These are phyloP conservation scores for Sporisorium scitamineum DNA, from an alignment of 1,284 basidiomycete species.

Conservation along the genomic window DNA sequence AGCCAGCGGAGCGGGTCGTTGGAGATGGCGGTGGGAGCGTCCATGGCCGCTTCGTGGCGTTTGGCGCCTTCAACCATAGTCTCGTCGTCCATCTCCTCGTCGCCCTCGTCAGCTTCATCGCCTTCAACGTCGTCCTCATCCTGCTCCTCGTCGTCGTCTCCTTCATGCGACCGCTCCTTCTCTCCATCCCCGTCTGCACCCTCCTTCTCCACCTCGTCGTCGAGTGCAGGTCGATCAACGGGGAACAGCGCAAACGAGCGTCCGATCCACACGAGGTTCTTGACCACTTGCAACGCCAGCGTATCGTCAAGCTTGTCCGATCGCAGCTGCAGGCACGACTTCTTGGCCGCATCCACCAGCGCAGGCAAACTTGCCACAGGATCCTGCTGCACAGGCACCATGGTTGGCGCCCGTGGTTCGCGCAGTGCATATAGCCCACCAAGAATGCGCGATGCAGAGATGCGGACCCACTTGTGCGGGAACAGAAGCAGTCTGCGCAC, in stretches of 20 bases:
- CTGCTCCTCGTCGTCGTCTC: constrained; percentile 12
- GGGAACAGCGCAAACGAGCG: constrained; percentile 72
- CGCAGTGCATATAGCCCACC: constrained; percentile 75
- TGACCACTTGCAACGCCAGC: constrained; percentile 86
- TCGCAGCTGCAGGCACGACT: constrained; percentile 83
- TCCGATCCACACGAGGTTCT: constrained; percentile 91
- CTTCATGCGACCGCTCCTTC: constrained; percentile 56
- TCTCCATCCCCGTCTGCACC: not conserved
- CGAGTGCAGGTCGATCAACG: constrained; percentile 18
- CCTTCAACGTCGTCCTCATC: constrained; percentile 19
- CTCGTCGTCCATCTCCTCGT: constrained; percentile 44
- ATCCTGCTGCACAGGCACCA: constrained; percentile 63
- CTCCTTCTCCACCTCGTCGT: constrained; percentile 27
- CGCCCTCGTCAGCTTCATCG: constrained; percentile 56
- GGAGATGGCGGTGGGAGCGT: constrained; percentile 25
- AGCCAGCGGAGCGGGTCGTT: constrained; percentile 85
- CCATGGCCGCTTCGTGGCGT: constrained; percentile 52
- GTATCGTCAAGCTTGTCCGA: constrained; percentile 83
- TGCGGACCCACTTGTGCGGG: constrained; percentile 94
- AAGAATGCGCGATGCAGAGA: constrained; percentile 81
- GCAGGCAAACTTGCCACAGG: constrained; percentile 73
- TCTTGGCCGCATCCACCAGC: constrained; percentile 81
- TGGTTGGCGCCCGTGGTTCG: constrained; percentile 19
- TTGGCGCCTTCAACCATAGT: constrained; percentile 38
- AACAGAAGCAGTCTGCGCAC: constrained; percentile 81